phyloP scores from a whole-genome alignment of 1,284 basidiomycete species.

The Coniferiporia weirii region DNA sequence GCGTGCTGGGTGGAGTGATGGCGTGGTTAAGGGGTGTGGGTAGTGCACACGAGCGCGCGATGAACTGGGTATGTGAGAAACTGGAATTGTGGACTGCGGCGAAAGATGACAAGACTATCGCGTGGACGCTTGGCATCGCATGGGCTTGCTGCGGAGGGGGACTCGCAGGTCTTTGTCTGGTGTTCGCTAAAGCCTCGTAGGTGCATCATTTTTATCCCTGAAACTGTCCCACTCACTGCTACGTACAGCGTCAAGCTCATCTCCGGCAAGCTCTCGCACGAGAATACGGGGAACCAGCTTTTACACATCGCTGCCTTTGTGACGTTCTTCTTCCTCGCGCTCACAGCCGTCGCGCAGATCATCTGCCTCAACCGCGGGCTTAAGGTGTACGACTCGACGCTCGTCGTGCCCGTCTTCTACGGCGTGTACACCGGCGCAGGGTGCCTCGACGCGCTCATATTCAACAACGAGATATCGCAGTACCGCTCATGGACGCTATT shows the following conservation, averaged over 20 bases:
- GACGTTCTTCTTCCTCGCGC: slow-evolving; percentile 73
- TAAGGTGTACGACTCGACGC: slow-evolving; percentile 71
- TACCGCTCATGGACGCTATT: slow-evolving; percentile 85
- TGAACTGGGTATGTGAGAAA: slow-evolving; percentile 51
- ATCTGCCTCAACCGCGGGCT: slow-evolving; percentile 85
- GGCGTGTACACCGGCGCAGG: slow-evolving; percentile 61
- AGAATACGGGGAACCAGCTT: slow-evolving; percentile 82
- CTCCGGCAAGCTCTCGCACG: slow-evolving; percentile 66
- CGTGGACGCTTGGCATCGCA: slow-evolving; percentile 85
- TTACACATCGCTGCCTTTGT: slow-evolving; percentile 76
- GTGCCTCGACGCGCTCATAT: slow-evolving; percentile 69
- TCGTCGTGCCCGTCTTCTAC: slow-evolving; percentile 72
- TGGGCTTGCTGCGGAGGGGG: slow-evolving; percentile 91
- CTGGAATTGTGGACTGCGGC: slow-evolving; percentile 74
- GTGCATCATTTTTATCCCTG: slow-evolving; percentile 32
- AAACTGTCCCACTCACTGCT: not conserved
- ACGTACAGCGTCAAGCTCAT: slow-evolving; percentile 66
- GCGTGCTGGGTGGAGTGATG: slow-evolving; percentile 1
- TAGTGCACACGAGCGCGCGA: slow-evolving; percentile 37
- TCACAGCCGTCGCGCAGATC: slow-evolving; percentile 85
- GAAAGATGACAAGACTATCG: slow-evolving; percentile 76
- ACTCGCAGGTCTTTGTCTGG: slow-evolving; percentile 81
- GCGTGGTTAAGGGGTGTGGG: slow-evolving; percentile 23
- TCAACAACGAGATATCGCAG: slow-evolving; percentile 76
- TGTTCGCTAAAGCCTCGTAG: slow-evolving; percentile 87